Conservation (phyloP, 2,329 filamentous ascomycete genomes). For the Aureobasidium sp. region DNA sequence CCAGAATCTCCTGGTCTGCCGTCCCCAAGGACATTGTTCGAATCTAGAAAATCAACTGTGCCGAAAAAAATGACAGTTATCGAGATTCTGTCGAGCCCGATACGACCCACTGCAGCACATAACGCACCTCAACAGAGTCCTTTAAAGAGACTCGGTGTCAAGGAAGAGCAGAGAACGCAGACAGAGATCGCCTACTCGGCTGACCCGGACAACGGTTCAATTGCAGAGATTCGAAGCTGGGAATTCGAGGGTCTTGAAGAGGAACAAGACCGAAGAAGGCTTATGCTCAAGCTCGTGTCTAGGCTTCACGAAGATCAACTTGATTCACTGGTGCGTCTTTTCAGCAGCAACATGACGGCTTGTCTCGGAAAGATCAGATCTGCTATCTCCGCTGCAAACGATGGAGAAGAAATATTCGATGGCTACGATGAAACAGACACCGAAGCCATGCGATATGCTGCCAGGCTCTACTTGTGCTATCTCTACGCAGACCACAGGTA, state of each 20-base stretch:
- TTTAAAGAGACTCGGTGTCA: neutral
- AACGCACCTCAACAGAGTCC: neutral
- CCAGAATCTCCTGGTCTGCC: slow-evolving; percentile 1
- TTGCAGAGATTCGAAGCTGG: slow-evolving; percentile 24
- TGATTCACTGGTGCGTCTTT: slow-evolving; percentile 17
- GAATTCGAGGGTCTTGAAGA: slow-evolving; percentile 29
- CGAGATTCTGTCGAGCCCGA: neutral
- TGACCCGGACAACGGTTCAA: slow-evolving; percentile 14
- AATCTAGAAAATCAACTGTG: neutral
- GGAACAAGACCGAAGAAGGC: slow-evolving; percentile 28
- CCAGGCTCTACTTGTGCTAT: neutral
- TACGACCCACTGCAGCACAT: neutral
- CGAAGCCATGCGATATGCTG: neutral
- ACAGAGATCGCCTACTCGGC: neutral
- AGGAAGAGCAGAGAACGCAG: neutral
- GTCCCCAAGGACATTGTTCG: neutral
- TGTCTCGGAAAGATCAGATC: neutral
- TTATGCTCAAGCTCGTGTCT: slow-evolving; percentile 9
- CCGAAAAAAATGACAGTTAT: neutral
- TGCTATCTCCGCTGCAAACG: neutral
- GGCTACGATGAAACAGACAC: neutral
- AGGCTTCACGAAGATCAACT: neutral
- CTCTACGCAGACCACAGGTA: neutral
- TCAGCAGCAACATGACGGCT: slow-evolving; percentile 39
- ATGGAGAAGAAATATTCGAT: neutral